Conservation (phyloP, 1,284 basidiomycete genomes). For the Boletellus sp. region DNA sequence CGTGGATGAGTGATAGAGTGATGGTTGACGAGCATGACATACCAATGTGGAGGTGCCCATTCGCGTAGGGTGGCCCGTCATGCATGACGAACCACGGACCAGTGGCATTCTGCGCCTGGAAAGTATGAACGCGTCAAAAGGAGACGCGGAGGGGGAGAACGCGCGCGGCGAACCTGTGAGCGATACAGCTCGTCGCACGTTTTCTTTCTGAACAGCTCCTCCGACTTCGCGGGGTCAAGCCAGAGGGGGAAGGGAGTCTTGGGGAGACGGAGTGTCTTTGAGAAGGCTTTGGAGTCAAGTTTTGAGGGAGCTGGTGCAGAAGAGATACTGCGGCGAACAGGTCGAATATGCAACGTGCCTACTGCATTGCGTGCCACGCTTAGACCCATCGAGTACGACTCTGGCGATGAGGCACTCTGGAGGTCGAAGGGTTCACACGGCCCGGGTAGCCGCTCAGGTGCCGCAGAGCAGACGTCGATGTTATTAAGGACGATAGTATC, state of each 20-base stretch:
- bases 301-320: slow-evolving; percentile 5
- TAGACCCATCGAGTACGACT: too few relatives aligned
- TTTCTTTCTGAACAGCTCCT: slow-evolving; percentile 56
- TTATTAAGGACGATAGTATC: too few relatives aligned
- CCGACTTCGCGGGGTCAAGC: slow-evolving; percentile 63
- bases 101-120: slow-evolving; percentile 60
- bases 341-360: slow-evolving; percentile 7
- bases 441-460: too few relatives aligned
- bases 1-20: background rate
- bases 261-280: slow-evolving; percentile 80
- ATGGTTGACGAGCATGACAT: slow-evolving; percentile 19
- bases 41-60: slow-evolving; percentile 96
- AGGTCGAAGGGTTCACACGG: too few relatives aligned
- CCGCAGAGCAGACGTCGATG: too few relatives aligned
- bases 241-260: slow-evolving; percentile 81
- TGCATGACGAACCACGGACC: slow-evolving; percentile 82
- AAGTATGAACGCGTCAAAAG: slow-evolving; percentile 3
- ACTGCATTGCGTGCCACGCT: slow-evolving; percentile 18
- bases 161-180: slow-evolving; percentile 69
- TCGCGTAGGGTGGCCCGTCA: slow-evolving; percentile 97
- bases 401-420: too few relatives aligned
- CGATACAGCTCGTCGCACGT: slow-evolving; percentile 79
- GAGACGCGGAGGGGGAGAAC: background rate
- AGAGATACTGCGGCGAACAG: slow-evolving; percentile 16
- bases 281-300: slow-evolving; percentile 36